Percentiles rank a stretch among this genome's conserved stretches.
These are phyloP conservation scores for Stephanodiscus triporus DNA, from an alignment of 108 stramenopile genomes.

Conservation along the genomic window DNA sequence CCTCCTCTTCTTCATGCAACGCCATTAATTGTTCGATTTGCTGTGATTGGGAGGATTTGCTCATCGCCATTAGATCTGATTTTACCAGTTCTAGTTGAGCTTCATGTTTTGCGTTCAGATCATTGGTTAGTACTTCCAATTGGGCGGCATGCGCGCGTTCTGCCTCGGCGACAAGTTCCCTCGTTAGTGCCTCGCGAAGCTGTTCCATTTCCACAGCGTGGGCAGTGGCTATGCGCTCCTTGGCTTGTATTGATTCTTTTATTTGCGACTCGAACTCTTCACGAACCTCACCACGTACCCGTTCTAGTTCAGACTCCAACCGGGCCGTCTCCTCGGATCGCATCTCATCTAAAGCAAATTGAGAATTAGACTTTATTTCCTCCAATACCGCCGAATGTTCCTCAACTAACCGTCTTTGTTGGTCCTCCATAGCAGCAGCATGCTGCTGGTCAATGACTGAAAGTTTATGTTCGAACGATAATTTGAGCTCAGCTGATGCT, in stretches of 20 bases:
- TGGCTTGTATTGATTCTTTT: constrained; percentile 11
- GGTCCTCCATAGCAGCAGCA: constrained; percentile 7
- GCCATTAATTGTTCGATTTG: constrained; percentile 12
- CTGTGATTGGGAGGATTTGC: constrained; percentile 16
- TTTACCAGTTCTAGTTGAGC: constrained; percentile 14
- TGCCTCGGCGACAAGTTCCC: constrained; percentile 14
- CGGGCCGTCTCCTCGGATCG: constrained; percentile 22
- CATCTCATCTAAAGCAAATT: constrained; percentile 26
- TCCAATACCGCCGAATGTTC: constrained; percentile 18
- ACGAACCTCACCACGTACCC: constrained; percentile 33
- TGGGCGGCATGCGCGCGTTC: constrained; percentile 16
- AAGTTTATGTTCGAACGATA: constrained; percentile 13
- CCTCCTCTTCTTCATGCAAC: constrained; percentile 33
- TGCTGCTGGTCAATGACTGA: constrained; percentile 26
- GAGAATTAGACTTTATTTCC: constrained; percentile 22
- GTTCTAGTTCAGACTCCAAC: constrained; percentile 24
- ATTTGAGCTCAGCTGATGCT: constrained; percentile 21
- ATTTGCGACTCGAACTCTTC: constrained; percentile 20
- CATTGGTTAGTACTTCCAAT: constrained; percentile 3
- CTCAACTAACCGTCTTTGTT: constrained; percentile 8
- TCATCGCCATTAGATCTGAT: constrained; percentile 17
- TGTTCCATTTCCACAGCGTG: constrained; percentile 22
- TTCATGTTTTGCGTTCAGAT: constrained; percentile 24
- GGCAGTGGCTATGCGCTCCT: constrained; percentile 6
- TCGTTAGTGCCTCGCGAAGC: constrained; percentile 17